Conservation (phyloP, 495 filamentous ascomycete species). For the Cercophora scortea region DNA sequence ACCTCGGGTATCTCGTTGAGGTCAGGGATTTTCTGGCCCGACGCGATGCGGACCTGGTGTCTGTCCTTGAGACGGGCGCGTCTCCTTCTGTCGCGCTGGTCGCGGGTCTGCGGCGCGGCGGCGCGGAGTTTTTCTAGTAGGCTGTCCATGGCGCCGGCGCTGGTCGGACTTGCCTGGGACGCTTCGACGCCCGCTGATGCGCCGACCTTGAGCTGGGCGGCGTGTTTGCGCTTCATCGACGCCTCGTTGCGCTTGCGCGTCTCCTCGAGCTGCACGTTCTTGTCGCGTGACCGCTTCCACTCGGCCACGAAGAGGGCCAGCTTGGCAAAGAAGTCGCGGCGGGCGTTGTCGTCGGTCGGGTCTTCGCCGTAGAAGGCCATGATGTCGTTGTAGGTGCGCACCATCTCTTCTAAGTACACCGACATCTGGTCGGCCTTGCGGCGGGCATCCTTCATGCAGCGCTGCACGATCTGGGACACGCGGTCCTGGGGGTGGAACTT, state of each 20-base stretch:
- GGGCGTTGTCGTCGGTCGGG: constrained; percentile 81
- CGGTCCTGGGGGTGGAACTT: constrained; percentile 98
- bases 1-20: constrained; percentile 43
- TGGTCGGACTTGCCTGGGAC: constrained; percentile 57
- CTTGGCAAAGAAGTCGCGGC: constrained; percentile 93
- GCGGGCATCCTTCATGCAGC: constrained; percentile 92
- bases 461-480: constrained; percentile 82
- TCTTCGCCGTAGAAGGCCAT: constrained; percentile 98
- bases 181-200: constrained; percentile 37
- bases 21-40: constrained; percentile 77
- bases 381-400: constrained; percentile 84
- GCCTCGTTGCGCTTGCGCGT: constrained; percentile 75
- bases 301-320: constrained; percentile 85
- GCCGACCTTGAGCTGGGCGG: constrained; percentile 54
- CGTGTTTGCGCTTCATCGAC: constrained; percentile 81
- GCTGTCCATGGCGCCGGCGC: constrained; percentile 90
- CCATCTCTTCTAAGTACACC: constrained; percentile 89
- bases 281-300: constrained; percentile 93
- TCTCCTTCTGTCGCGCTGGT: constrained; percentile 79
- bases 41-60: constrained; percentile 88
- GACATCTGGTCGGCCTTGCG: constrained; percentile 95
- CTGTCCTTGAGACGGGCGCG: constrained; percentile 80
- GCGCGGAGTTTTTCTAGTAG: constrained; percentile 93
- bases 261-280: constrained; percentile 83
- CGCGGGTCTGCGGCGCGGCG: constrained; percentile 79